Evolutionary conservation across 73 alveolate species (phyloP), one percentile per base, ranked within the genome.

Genomic region (Paramecium sonneborni): DNA sequence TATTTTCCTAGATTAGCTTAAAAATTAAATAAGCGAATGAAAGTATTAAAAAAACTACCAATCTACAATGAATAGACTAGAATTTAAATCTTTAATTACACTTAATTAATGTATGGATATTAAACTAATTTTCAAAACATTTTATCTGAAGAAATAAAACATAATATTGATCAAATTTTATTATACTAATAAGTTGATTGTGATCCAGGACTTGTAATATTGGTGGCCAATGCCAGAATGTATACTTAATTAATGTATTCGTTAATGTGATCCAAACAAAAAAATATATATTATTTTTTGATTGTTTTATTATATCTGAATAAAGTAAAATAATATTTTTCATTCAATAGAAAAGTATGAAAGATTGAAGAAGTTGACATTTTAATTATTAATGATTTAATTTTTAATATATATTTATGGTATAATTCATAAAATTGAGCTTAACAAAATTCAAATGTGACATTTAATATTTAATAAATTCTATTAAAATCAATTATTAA

Each of bases 241-340:
- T 62, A 62, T 32, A 62, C 84, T 30, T 62, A 62, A 62, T n/a
- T 62, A 46, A 62, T 62, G 84, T 62, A 62, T 62, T 62, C 84
- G 24, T 44, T 62, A 10, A 62, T 62, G 84, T 62, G 84, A 62
- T 9, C 34, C 68, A 52, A n/a, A 10, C 15, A 52, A 52, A 52
- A 52, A 15, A 52, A 52, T 52, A 52, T 52, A 52, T 52, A 52
- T 52, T 52, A n/a, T 52, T n/a, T 52, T 52, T 52, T 52, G 68
- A 52, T 52, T 52, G 68, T 52, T 52, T 52, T 52, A 52, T 52
- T 52, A 52, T 52, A 52, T 52, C 68, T 18, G 34, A 52, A 15
- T 52, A 52, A 52, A 52, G 68, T 20, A 52, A 52, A 52, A 52
- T 52, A 15, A n/a, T 18, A 18, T 18, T 52, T 18, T 52, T n/a